Base-by-base conservation (phyloP, 1,284 basidiomycete genomes). In the Pterulicium gracile region DNA sequence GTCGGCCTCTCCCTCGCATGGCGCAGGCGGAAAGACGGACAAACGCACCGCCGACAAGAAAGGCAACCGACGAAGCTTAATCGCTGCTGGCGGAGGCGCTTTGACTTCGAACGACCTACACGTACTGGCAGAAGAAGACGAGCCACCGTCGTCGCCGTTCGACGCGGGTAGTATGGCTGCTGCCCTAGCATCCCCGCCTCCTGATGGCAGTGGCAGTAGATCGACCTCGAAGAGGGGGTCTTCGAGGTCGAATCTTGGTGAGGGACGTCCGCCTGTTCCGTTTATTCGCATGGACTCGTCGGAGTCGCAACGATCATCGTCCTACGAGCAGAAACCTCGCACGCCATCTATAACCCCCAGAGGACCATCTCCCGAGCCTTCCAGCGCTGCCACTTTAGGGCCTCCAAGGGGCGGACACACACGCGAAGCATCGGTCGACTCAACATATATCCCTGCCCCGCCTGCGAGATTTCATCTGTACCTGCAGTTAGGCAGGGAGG, bases 401-500 rank as follows among this genome's bases (percentile, higher is more conserved):
- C 27, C 27, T n/a, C 27, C 10, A 7, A 7, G 10, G 10, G n/a
- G n/a, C n/a, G 27, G 10, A 7, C 27, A 32, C 27, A n/a, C n/a
- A n/a, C n/a, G n/a, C n/a, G 27, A 32, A 7, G 10, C 27, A n/a
- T 32, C 27, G 10, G n/a, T n/a, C 27, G 27, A 32, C n/a, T 10
- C 27, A 7, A 10, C 27, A 7, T 7, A n/a, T n/a, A n/a, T 7
- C 10, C 27, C n/a, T n/a, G 7, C 7, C 27, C 7, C 27, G 7
- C 27, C 27, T 32, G 27, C 27, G 7, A 7, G 27, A 32, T 32
- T 32, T n/a, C 27, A 32, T 0, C 79, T 95, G 14, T 98, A 92
- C 64, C 69, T 98, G 44, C 93, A 97, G 58, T 74, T 97, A 3
- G 93, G 92, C 1, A 72, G 90, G 24, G 90, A 95, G 58, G 91